Base-by-base conservation (phyloP, 179 eudicot genomes). In the Monotropa hypopitys region DNA sequence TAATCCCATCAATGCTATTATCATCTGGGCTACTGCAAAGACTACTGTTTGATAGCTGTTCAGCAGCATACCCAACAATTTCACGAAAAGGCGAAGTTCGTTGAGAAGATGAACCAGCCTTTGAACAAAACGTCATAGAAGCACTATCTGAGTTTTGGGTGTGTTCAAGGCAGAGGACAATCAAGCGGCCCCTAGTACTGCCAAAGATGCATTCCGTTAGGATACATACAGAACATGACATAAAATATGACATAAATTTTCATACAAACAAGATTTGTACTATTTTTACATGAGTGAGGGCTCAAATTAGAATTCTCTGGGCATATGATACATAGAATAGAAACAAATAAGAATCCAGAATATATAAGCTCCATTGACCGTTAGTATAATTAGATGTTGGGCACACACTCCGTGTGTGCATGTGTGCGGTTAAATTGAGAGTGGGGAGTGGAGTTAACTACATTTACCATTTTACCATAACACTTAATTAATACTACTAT, bases 1-100 rank as follows among this genome's bases (percentile, higher is more conserved):
- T 89, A 65, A 89, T 72, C 40, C 91, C 90, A 74, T 92, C 97
- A 82, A 79, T 85, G 76, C 89, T 86, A 83, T 75, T 86, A 73
- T 89, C 88, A 89, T 88, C 96, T 43, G 97, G 97, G 84, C 97
- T 91, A 88, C 97, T 94, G 85, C 96, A 88, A 38, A 82, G 84
- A 83, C 95, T 88, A 69, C 90, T 85, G 76, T 81, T 81, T 67
- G 96, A 89, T 70, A 92, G 85, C 78, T 86, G 90, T 59, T 92
- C 96, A 50, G 87, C 85, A 72, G 85, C 80, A 79, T 80, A 85
- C 46, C 92, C 91, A 78, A 84, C 83, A 80, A 81, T 78, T 68
- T 88, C 96, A 77, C 82, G 78, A 78, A 85, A 87, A 51, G 93
- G 90, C 40, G 92, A 92, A 80, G 84, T 80, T 83, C 81, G 84